phyloP scores from a whole-genome alignment of 2,329 filamentous ascomycete genomes.

The Pseudogymnoascus sp. region DNA sequence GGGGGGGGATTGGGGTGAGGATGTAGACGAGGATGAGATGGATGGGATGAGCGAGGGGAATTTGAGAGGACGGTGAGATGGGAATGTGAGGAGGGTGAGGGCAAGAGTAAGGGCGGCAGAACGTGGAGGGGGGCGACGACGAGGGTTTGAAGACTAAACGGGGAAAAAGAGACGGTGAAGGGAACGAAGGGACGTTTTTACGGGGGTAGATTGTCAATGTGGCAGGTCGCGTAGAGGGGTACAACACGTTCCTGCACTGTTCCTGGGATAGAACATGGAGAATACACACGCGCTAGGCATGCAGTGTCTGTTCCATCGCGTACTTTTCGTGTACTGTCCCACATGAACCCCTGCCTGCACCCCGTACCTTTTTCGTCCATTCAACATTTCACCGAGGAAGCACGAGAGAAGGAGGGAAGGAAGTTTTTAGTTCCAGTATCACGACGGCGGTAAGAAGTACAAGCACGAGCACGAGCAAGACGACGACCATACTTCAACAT shows the following conservation, averaged over 20 bases:
- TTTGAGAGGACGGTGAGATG: background rate
- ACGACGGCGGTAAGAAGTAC: background rate
- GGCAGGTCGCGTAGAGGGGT: background rate
- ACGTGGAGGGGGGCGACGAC: background rate
- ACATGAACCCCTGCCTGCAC: background rate
- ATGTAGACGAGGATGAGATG: background rate
- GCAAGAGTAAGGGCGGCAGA: background rate
- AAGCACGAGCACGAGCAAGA: background rate
- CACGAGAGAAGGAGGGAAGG: background rate
- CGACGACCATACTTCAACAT: background rate
- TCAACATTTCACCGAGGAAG: background rate
- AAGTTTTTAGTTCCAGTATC: background rate
- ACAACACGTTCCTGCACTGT: background rate
- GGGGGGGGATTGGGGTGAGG: background rate
- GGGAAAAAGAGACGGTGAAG: background rate
- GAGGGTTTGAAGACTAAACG: background rate
- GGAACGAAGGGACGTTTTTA: background rate
- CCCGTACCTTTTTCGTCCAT: background rate
- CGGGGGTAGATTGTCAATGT: background rate
- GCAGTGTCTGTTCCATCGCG: background rate
- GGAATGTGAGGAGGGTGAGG: background rate
- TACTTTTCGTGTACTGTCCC: background rate
- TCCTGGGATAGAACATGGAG: background rate
- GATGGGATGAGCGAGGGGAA: background rate
- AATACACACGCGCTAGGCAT: background rate